A percentile compares a stretch with the other conserved stretches of the same genome.
These are phyloP conservation scores for Paracoccidioides lutzii DNA, from an alignment of 2,329 filamentous ascomycete species.

Conservation along the genomic window DNA sequence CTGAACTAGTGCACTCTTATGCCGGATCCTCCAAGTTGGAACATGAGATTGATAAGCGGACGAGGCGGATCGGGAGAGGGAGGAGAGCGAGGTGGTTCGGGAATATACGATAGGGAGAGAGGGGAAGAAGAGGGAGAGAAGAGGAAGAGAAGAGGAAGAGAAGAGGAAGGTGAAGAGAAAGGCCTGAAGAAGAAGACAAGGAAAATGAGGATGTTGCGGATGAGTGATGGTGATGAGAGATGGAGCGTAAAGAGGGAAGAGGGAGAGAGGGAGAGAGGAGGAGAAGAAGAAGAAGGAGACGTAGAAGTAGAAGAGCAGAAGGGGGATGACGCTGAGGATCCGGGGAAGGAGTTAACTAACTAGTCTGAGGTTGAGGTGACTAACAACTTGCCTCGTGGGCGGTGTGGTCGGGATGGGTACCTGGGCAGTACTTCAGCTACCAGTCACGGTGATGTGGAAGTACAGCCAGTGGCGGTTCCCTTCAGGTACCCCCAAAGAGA, in stretches of 20 bases:
- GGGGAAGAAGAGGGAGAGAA: neutral
- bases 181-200: constrained; percentile 10
- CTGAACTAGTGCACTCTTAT: neutral
- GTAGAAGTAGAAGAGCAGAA: neutral
- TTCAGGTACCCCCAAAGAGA: neutral
- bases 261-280: constrained; percentile 4
- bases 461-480: neutral
- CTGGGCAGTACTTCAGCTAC: neutral
- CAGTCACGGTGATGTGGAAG: neutral
- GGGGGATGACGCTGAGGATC: neutral
- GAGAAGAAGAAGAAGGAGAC: constrained; percentile 5
- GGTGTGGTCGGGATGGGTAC: neutral
- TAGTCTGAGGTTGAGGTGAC: constrained; percentile 9
- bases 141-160: neutral
- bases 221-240: neutral
- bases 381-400: neutral
- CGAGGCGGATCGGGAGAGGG: constrained; percentile 11
- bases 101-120: neutral
- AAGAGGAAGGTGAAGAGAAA: constrained; percentile 7
- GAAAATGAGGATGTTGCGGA: neutral
- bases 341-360: neutral
- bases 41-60: constrained; percentile 10
- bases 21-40: constrained; percentile 3
- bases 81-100: constrained; percentile 8
- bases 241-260: constrained; percentile 13